Percentiles rank a stretch among this genome's conserved stretches.
Evolutionary conservation across 2,329 filamentous ascomycete genomes (phyloP).

Genomic region (Alternaria burnsii): DNA sequence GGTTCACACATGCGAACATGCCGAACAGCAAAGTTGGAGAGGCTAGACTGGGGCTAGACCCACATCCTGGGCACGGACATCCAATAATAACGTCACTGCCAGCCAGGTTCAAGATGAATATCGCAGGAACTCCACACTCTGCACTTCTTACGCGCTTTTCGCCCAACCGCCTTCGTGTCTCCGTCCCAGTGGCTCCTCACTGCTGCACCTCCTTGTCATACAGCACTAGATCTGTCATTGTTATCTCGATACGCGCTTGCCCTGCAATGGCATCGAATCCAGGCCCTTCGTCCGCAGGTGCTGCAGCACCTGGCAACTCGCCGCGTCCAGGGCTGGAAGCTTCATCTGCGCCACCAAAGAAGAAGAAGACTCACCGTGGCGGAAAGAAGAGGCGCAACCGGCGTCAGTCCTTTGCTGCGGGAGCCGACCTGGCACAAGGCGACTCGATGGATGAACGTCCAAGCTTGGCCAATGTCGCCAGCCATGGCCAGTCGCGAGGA

Average conservation of each 20-base stretch:
- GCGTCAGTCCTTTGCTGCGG: constrained; percentile 79
- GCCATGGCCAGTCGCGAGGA: constrained; percentile 42
- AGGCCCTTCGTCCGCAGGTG: constrained; percentile 25
- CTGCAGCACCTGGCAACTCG: constrained; percentile 20
- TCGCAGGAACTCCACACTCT: constrained; percentile 9
- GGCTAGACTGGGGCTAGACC: constrained; percentile 4
- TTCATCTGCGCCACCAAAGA: constrained; percentile 42
- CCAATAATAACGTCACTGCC: constrained; percentile 15
- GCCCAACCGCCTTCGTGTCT: constrained; percentile 7
- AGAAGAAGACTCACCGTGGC: constrained; percentile 78
- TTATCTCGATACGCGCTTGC: constrained; percentile 5
- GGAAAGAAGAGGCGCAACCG: constrained; percentile 80
- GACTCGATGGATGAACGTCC: constrained; percentile 63
- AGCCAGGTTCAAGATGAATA: constrained; percentile 5
- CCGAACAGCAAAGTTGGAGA: constrained; percentile 12
- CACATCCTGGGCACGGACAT: constrained; percentile 8
- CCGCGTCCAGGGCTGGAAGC: constrained; percentile 15
- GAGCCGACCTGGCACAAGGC: constrained; percentile 62
- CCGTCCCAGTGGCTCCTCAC: constrained; percentile 12
- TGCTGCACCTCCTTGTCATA: constrained; percentile 1
- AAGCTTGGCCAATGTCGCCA: constrained; percentile 50
- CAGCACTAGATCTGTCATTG: constrained; percentile 10
- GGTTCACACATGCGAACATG: constrained; percentile 17
- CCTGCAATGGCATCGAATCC: constrained; percentile 30
- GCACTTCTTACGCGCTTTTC: constrained; percentile 2